These are phyloP conservation scores for Lathyrus oleraceus DNA, from an alignment of 306 rosid species.

Conservation along the genomic window DNA sequence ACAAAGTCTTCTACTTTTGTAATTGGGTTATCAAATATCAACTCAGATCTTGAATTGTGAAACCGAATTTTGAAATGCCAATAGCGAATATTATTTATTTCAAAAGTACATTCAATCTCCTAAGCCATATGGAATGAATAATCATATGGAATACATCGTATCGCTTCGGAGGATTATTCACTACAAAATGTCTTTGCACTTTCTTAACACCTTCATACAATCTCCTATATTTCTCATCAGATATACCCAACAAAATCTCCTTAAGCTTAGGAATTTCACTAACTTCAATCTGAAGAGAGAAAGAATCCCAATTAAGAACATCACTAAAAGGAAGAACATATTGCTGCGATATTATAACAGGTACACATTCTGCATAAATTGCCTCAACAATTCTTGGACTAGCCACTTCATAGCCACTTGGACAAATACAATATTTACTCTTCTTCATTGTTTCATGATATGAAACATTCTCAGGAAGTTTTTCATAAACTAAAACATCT, in stretches of 20 bases:
- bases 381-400: conserved; percentile 66
- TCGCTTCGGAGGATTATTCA: conserved; percentile 56
- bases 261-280: conserved; percentile 52
- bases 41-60: no score
- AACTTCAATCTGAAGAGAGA: conserved; percentile 47
- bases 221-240: conserved; percentile 45
- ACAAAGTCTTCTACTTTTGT: no score
- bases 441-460: conserved; percentile 51
- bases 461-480: conserved; percentile 44
- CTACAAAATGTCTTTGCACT: conserved; percentile 57
- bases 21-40: no score
- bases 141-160: conserved; percentile 65
- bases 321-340: conserved; percentile 64
- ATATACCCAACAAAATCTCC: conserved; percentile 48
- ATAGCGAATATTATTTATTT: conserved; percentile 8
- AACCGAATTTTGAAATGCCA: no score
- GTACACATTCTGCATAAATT: conserved; percentile 61
- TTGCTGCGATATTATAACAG: conserved; percentile 57
- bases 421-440: conserved; percentile 61
- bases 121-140: conserved; percentile 64
- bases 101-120: conserved; percentile 52
- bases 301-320: conserved; percentile 59
- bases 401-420: conserved; percentile 67
- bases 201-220: conserved; percentile 50
- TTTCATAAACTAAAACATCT: conserved; percentile 48